These are phyloP conservation scores for Talaromyces adpressus DNA, from an alignment of 495 filamentous ascomycete genomes.

Conservation along the genomic window DNA sequence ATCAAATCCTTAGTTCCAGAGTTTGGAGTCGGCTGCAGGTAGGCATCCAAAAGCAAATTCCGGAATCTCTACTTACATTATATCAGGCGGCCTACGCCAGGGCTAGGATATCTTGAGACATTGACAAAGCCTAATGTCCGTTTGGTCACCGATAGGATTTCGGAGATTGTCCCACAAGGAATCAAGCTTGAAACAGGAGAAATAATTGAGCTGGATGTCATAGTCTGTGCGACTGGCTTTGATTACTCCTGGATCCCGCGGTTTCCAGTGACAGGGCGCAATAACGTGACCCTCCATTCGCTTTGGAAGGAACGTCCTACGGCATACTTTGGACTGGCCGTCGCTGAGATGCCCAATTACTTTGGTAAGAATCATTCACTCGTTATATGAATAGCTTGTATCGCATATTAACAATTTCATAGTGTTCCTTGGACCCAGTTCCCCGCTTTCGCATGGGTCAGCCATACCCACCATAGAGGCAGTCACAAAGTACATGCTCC, in stretches of 20 bases:
- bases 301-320: conserved; percentile 44
- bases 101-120: conserved; percentile 41
- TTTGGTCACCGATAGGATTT: conserved; percentile 32
- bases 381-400: not conserved
- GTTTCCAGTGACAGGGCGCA: conserved; percentile 42
- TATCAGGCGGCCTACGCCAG: conserved; percentile 19
- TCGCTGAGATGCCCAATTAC: conserved; percentile 60
- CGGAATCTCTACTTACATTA: not conserved
- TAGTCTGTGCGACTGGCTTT: conserved; percentile 51
- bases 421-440: conserved; percentile 39
- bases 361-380: conserved; percentile 26
- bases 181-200: conserved; percentile 43
- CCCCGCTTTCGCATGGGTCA: conserved; percentile 27
- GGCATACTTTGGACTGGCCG: conserved; percentile 51
- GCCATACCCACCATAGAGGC: conserved; percentile 24
- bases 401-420: not conserved
- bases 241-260: conserved; percentile 40
- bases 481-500: conserved; percentile 34
- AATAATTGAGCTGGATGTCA: conserved; percentile 29
- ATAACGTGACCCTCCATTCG: conserved; percentile 37
- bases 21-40: conserved; percentile 39
- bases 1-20: conserved; percentile 35
- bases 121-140: conserved; percentile 39
- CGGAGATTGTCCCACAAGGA: conserved; percentile 34
- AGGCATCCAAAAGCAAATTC: not conserved